A percentile compares a stretch with the other conserved stretches of the same genome.
Conservation (phyloP, 768 basidiomycete species). For the Cubamyces sp. region DNA sequence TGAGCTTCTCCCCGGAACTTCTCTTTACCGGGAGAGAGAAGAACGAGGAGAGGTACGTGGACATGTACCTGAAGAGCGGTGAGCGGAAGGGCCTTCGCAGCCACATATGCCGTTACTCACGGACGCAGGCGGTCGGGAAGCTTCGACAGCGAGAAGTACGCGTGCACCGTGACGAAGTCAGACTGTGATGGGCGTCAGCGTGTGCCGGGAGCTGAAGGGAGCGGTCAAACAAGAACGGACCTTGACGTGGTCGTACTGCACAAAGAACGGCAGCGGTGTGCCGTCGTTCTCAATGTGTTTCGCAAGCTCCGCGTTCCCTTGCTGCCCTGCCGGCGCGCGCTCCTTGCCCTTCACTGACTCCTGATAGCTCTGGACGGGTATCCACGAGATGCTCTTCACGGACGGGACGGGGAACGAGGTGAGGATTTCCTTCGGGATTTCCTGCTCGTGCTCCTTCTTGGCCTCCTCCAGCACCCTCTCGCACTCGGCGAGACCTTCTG, state of each 20-base stretch:
- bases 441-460: conserved; percentile 82
- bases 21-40: conserved; percentile 85
- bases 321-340: conserved; percentile 30
- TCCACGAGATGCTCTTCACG: conserved; percentile 91
- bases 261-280: conserved; percentile 76
- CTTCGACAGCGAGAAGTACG: conserved; percentile 74
- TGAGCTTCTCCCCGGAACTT: conserved; percentile 66
- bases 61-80: conserved; percentile 59
- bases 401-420: conserved; percentile 89
- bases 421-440: conserved; percentile 81
- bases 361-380: conserved; percentile 71
- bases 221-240: conserved; percentile 42
- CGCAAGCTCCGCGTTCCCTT: conserved; percentile 50
- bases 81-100: neutral
- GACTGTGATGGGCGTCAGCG: conserved; percentile 48
- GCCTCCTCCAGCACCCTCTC: conserved; percentile 74
- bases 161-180: conserved; percentile 86
- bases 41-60: conserved; percentile 79
- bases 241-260: conserved; percentile 93
- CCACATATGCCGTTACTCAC: conserved; percentile 43
- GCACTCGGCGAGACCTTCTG: conserved; percentile 76
- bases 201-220: neutral
- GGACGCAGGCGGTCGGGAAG: conserved; percentile 78
- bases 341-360: conserved; percentile 59
- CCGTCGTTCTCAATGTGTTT: conserved; percentile 73